Conservation (phyloP, 2,329 filamentous ascomycete species). For the Madurella fahalii region DNA sequence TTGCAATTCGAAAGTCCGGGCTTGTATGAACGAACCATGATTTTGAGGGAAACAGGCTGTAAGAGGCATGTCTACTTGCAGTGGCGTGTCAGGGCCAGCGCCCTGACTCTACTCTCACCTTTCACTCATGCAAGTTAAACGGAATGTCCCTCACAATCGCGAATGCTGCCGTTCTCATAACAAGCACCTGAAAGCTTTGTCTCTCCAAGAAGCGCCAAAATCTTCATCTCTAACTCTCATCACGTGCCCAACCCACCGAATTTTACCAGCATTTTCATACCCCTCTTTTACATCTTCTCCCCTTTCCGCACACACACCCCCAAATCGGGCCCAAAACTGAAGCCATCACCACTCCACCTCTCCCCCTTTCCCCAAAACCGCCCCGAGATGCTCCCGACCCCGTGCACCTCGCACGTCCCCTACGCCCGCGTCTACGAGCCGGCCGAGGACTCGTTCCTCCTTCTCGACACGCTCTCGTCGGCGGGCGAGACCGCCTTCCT, state of each 20-base stretch:
- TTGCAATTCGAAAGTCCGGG: too few species aligned
- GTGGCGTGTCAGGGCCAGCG: too few species aligned
- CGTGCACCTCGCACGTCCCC: slow-evolving; percentile 85
- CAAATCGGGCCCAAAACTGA: slow-evolving; percentile 22
- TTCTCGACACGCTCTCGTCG: slow-evolving; percentile 86
- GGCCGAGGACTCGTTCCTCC: slow-evolving; percentile 89
- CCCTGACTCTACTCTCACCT: too few species aligned
- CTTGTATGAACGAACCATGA: too few species aligned
- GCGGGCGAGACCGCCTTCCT: slow-evolving; percentile 66
- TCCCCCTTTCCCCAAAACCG: background rate
- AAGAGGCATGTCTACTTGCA: too few species aligned
- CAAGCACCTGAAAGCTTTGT: background rate
- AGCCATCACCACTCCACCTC: slow-evolving; percentile 19
- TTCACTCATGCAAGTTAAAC: too few species aligned
- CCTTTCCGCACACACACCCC: background rate
- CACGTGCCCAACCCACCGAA: slow-evolving; percentile 14
- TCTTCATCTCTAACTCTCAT: background rate
- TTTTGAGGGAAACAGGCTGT: too few species aligned
- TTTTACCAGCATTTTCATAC: background rate
- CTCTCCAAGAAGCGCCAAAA: background rate
- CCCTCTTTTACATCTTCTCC: background rate
- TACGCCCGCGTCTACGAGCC: slow-evolving; percentile 91
- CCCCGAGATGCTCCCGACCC: slow-evolving; percentile 91
- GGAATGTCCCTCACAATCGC: too few species aligned
- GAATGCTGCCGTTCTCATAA: too few species aligned